Base-by-base conservation (phyloP, 2,329 filamentous ascomycete genomes). In the Chrysosphaeria jannelii region DNA sequence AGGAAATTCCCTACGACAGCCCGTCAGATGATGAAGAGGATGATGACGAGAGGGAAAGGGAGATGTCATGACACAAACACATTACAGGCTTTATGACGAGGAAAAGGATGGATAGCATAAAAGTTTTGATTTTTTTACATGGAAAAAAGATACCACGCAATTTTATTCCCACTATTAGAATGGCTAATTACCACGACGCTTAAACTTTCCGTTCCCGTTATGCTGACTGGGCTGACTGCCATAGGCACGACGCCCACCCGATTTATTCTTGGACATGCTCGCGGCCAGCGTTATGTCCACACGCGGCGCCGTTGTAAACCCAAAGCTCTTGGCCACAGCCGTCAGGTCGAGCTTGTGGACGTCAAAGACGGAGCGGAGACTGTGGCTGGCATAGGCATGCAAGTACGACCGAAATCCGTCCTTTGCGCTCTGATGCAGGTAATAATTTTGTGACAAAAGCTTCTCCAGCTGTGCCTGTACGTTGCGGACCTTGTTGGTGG, bases 361-460 rank as follows among this genome's bases (percentile, higher is more conserved):
- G 41, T 81, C 71, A 39, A 81, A 89, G 18, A 88, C 67, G n/a
- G 64, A 69, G 14, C 75, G 61, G 28, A 85, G 51, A 33, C 60
- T 68, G 46, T 81, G 85, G 28, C 68, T 78, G 12, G 81, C 78
- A 40, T 97, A 97, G 1, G 85, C 81, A 42, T 93, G 78, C 13
- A 97, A 57, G 42, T 97, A 97, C 11, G 72, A 75, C 29, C 74
- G 61, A 50, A 85, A 89, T 4, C 74, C 63, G 30, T 68, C 63
- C 47, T 68, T 69, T 30, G 64, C 64, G 35, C 53, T 60, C 58
- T 90, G 85, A 51, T 91, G 85, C 28, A 97, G 57, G 44, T 91
- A 91, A 51, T 93, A 93, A 47, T 97, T 93, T 43, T 85, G 72
- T 14, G 62, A 63, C 36, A 97, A 88, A 33, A 93, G 58, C 47